A percentile compares a stretch with the other conserved stretches of the same genome.
Evolutionary conservation across 768 basidiomycete species (phyloP).

Genomic region (Russula sp.): DNA sequence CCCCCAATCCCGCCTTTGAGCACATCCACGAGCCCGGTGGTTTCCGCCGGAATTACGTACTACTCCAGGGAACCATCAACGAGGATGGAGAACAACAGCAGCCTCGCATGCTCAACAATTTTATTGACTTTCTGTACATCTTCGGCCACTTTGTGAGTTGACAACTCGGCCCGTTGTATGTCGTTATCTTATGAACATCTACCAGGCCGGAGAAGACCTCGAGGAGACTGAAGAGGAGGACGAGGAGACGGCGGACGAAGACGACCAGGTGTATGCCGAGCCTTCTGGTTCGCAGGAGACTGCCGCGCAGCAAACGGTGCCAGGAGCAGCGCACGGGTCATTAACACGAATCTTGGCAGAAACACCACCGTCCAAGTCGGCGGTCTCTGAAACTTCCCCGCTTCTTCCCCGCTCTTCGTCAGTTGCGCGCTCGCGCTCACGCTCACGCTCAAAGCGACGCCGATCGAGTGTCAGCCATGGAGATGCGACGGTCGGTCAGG

Average conservation of each 20-base stretch:
- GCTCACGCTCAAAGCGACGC: constrained; percentile 43
- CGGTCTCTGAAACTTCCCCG: constrained; percentile 45
- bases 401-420: constrained; percentile 38
- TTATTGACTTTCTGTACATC: constrained; percentile 90
- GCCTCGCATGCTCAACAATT: constrained; percentile 68
- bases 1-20: constrained; percentile 73
- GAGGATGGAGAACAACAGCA: constrained; percentile 39
- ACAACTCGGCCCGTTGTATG: background rate
- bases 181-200: constrained; percentile 11
- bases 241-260: constrained; percentile 38
- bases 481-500: constrained; percentile 86
- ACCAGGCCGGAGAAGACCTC: constrained; percentile 77
- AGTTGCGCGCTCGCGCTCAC: constrained; percentile 37
- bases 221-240: constrained; percentile 64
- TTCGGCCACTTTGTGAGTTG: constrained; percentile 92
- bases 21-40: constrained; percentile 96
- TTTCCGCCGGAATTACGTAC: constrained; percentile 84
- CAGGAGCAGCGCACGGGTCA: constrained; percentile 4
- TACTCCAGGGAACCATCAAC: constrained; percentile 56
- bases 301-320: background rate
- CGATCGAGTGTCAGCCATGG: constrained; percentile 61
- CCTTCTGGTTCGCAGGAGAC: constrained; percentile 10
- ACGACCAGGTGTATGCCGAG: constrained; percentile 27
- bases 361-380: constrained; percentile 16
- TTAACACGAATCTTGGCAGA: constrained; percentile 14